phyloP scores from a whole-genome alignment of 2,329 filamentous ascomycete species.

The Trichoderma koningii region DNA sequence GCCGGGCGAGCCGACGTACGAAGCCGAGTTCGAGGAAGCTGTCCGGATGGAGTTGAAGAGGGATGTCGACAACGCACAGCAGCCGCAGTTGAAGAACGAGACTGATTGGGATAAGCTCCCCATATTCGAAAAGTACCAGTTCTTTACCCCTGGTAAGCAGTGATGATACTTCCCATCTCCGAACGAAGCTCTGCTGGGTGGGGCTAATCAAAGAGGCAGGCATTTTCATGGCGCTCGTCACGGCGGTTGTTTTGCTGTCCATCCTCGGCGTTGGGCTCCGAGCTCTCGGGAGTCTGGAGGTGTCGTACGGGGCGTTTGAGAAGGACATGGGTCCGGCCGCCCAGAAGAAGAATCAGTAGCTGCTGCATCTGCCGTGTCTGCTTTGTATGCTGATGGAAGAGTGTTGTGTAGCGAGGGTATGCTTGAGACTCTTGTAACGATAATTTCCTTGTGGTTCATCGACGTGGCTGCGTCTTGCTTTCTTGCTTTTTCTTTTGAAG shows the following conservation, averaged over 20 bases:
- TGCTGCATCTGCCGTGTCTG: background rate
- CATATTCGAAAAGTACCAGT: slow-evolving; percentile 92
- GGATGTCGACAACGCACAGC: slow-evolving; percentile 39
- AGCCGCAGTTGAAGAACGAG: slow-evolving; percentile 44
- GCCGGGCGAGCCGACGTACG: slow-evolving; percentile 60
- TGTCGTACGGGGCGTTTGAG: slow-evolving; percentile 92
- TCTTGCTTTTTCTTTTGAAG: background rate
- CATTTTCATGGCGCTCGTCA: slow-evolving; percentile 83
- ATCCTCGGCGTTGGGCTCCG: slow-evolving; percentile 79
- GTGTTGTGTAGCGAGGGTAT: slow-evolving; percentile 3
- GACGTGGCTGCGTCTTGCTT: slow-evolving; percentile 14
- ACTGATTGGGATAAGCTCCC: slow-evolving; percentile 49
- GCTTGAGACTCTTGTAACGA: slow-evolving; percentile 28
- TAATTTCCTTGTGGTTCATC: background rate
- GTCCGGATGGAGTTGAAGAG: slow-evolving; percentile 77
- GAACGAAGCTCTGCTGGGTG: background rate
- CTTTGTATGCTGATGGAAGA: background rate
- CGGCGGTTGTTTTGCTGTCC: slow-evolving; percentile 68
- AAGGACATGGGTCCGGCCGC: slow-evolving; percentile 91
- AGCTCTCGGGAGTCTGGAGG: slow-evolving; percentile 77
- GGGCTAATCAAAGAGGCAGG: slow-evolving; percentile 52
- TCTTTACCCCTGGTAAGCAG: slow-evolving; percentile 76
- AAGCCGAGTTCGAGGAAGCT: slow-evolving; percentile 62
- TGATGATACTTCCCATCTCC: background rate
- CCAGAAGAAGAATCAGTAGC: slow-evolving; percentile 69